Evolutionary conservation across 495 filamentous ascomycete genomes (phyloP).

Genomic region (Aspergillus wentii): DNA sequence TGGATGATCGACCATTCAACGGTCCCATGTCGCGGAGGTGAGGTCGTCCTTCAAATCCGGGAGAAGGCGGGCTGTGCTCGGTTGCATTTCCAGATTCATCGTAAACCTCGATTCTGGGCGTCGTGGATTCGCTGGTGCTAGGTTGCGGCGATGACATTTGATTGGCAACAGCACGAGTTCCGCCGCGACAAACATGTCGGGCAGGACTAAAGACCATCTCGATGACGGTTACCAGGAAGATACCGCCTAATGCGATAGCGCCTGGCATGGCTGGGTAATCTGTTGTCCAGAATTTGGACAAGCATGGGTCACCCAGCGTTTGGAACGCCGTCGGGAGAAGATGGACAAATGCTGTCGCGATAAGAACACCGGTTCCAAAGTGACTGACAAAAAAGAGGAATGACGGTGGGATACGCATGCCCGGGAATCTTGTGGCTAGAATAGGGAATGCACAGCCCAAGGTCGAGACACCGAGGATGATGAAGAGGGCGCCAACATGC

Average conservation of each 20-base stretch:
- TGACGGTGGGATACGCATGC: constrained; percentile 24
- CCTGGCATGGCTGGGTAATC: constrained; percentile 68
- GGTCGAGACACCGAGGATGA: constrained; percentile 61
- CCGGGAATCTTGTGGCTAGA: constrained; percentile 31
- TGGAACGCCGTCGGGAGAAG: constrained; percentile 70
- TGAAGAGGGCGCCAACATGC: constrained; percentile 63
- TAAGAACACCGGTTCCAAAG: constrained; percentile 78
- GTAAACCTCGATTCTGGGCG: background rate
- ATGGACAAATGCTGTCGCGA: constrained; percentile 81
- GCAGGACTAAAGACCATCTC: constrained; percentile 61
- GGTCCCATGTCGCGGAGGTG: constrained; percentile 28
- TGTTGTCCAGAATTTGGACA: constrained; percentile 61
- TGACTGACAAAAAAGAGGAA: constrained; percentile 66
- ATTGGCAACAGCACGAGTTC: background rate
- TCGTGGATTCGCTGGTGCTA: background rate
- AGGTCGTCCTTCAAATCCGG: constrained; percentile 7
- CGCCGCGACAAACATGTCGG: constrained; percentile 21
- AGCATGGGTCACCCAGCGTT: constrained; percentile 66
- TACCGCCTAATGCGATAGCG: constrained; percentile 60
- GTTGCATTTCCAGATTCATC: background rate
- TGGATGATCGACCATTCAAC: constrained; percentile 22
- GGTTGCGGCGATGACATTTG: background rate
- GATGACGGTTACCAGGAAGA: constrained; percentile 60
- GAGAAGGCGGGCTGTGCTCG: background rate
- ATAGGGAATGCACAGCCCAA: constrained; percentile 41